Evolutionary conservation across 2,329 filamentous ascomycete species (phyloP).

Genomic region (Trichoderma sp.): DNA sequence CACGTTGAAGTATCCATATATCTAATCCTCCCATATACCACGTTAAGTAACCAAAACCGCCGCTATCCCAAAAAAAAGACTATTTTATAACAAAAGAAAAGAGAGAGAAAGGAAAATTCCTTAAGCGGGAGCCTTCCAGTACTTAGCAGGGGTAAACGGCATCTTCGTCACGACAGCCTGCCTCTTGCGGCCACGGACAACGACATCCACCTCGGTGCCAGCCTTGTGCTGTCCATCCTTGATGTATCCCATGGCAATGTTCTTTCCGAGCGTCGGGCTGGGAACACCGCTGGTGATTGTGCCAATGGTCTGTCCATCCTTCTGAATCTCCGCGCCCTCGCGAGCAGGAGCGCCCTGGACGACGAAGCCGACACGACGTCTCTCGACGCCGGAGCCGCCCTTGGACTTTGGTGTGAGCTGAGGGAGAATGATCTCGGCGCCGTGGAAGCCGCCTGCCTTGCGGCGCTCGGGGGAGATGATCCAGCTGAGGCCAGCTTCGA

Average conservation of each 20-base stretch:
- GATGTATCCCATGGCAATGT: slow-evolving; percentile 95
- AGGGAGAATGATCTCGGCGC: slow-evolving; percentile 70
- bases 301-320: slow-evolving; percentile 67
- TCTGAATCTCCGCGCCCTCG: slow-evolving; percentile 78
- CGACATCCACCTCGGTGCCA: slow-evolving; percentile 75
- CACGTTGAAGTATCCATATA: slow-evolving; percentile 24
- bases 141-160: slow-evolving; percentile 82
- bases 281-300: slow-evolving; percentile 86
- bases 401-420: slow-evolving; percentile 74
- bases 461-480: slow-evolving; percentile 78
- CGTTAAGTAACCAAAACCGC: slow-evolving; percentile 17
- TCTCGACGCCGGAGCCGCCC: slow-evolving; percentile 65
- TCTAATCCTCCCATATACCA: not conserved
- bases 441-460: slow-evolving; percentile 72
- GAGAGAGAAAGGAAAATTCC: not conserved
- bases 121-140: slow-evolving; percentile 44
- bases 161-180: slow-evolving; percentile 78
- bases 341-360: slow-evolving; percentile 85
- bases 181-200: slow-evolving; percentile 73
- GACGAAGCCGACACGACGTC: slow-evolving; percentile 76
- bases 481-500: slow-evolving; percentile 64
- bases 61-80: not conserved
- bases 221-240: slow-evolving; percentile 77
- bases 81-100: not conserved
- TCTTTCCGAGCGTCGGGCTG: slow-evolving; percentile 79